Percentiles rank a stretch among this genome's conserved stretches.
phyloP scores from a whole-genome alignment of 495 filamentous ascomycete genomes.

The Pyrenula aspistea region DNA sequence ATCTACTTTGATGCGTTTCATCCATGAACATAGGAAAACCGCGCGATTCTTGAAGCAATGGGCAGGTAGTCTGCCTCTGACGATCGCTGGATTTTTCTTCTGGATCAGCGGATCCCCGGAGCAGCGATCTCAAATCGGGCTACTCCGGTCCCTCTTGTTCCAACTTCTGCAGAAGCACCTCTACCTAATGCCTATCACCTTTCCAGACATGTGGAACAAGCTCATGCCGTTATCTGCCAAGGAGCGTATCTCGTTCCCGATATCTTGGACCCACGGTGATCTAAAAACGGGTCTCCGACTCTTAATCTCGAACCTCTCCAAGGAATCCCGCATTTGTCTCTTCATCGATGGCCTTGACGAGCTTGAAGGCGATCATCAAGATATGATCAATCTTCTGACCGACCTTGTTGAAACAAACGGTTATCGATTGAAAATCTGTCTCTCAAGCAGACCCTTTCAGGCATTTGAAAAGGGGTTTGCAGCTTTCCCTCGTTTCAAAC shows the following conservation, averaged over 20 bases:
- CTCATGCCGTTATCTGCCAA: not conserved
- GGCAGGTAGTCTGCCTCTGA: constrained; percentile 6
- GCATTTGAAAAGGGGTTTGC: constrained; percentile 28
- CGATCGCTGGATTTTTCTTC: constrained; percentile 18
- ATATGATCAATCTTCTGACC: constrained; percentile 6
- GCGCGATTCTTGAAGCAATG: constrained; percentile 2
- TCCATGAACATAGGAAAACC: constrained; percentile 8
- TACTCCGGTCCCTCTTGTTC: constrained; percentile 17
- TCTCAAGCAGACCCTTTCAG: constrained; percentile 37
- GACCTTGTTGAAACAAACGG: constrained; percentile 7
- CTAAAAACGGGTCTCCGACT: not conserved
- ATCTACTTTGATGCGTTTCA: constrained; percentile 30
- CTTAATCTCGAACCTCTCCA: constrained; percentile 36
- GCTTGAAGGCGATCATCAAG: constrained; percentile 13
- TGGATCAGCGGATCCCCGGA: constrained; percentile 12
- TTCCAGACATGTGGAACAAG: not conserved
- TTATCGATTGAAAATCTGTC: constrained; percentile 27
- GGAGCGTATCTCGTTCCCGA: not conserved
- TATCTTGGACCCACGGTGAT: not conserved
- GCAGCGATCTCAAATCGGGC: constrained; percentile 14
- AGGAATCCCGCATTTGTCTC: constrained; percentile 57
- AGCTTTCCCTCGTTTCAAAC: constrained; percentile 5
- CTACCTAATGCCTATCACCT: not conserved
- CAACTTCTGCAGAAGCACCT: constrained; percentile 11
- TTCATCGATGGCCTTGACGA: constrained; percentile 79